Evolutionary conservation across 2,329 filamentous ascomycete genomes (phyloP), one percentile per base, ranked within the genome.

Genomic region (Scytalidium sp.): DNA sequence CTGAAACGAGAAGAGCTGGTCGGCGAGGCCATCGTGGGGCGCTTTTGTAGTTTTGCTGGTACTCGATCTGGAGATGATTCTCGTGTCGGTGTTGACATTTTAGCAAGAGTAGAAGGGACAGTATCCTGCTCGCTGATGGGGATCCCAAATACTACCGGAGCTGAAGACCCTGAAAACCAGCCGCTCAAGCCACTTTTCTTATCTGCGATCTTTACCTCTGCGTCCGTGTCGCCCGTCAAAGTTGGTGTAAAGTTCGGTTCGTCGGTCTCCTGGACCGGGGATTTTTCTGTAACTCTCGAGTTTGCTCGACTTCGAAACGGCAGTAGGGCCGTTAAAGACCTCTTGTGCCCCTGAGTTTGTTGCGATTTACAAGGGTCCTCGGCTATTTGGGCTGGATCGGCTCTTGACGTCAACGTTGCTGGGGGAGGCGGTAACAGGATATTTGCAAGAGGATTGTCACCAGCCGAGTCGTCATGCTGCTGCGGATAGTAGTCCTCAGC

Each of bases 131-230:
- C 55, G 21, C 44, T 47, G 25, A 52, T 41, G 8, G 56, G 49
- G 43, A 61, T 47, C n/a, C 58, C 60, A 13, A 58, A 41, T 22
- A 53, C n/a, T 19, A 60, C 52, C 2, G 59, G 52, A 25, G 56
- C 53, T 27, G 61, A 62, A 8, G 56, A 56, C 1, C 63, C 61
- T 19, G 53, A 50, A 41, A 65, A 64, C 62, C 62, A 64, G 36
- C 58, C 56, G 19, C 55, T 55, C 20, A 61, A 39, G 11, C 59
- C 56, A 19, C 58, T 58, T 29, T 54, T 60, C 39, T 54, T 63
- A 44, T 64, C 57, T 23, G 53, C 50, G 19, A 60, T 43, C 25
- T 56, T 60, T 21, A 55, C 52, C 3, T 56, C 39, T 15, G 57
- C 57, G 20, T 60, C 57, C 43, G 53, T 56, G 46, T 63, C 62